Percentiles rank a stretch among this genome's conserved stretches.
phyloP scores from a whole-genome alignment of 2,329 filamentous ascomycete species.

The Metarhizium sp. region DNA sequence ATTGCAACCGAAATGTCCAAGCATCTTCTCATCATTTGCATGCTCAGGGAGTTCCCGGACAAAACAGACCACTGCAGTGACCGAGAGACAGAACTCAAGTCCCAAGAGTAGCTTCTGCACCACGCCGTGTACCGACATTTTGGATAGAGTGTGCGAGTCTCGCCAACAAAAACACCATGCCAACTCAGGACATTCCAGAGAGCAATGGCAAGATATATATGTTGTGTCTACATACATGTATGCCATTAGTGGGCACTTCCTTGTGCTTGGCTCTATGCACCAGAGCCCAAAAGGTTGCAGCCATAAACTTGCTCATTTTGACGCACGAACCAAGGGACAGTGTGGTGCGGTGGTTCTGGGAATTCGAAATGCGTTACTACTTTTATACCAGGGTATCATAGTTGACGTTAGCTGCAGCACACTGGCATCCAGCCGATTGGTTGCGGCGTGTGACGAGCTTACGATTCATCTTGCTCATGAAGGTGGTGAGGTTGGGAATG shows the following conservation, averaged over 20 bases:
- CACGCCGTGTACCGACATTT: slow-evolving; percentile 16
- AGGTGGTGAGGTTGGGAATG: not conserved
- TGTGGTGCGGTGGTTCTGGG: not conserved
- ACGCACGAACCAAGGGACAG: slow-evolving; percentile 8
- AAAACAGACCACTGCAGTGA: not conserved
- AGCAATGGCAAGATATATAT: not conserved
- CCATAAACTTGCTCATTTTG: slow-evolving; percentile 25
- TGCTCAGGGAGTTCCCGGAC: not conserved
- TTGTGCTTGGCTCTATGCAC: not conserved
- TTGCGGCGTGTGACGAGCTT: not conserved
- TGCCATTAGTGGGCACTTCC: slow-evolving; percentile 2
- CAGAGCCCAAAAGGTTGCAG: not conserved
- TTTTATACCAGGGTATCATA: not conserved
- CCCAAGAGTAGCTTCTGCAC: slow-evolving; percentile 10
- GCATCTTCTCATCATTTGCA: not conserved
- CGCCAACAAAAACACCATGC: not conserved
- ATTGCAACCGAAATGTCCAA: not conserved
- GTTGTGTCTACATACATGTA: slow-evolving; percentile 1
- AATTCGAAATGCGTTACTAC: not conserved
- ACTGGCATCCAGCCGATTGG: not conserved
- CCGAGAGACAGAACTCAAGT: not conserved
- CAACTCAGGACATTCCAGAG: not conserved
- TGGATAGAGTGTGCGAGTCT: not conserved
- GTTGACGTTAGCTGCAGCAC: not conserved
- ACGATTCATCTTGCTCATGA: not conserved